phyloP scores from a whole-genome alignment of 176 grass and related monocot genomes.

The Luzula sylvatica region DNA sequence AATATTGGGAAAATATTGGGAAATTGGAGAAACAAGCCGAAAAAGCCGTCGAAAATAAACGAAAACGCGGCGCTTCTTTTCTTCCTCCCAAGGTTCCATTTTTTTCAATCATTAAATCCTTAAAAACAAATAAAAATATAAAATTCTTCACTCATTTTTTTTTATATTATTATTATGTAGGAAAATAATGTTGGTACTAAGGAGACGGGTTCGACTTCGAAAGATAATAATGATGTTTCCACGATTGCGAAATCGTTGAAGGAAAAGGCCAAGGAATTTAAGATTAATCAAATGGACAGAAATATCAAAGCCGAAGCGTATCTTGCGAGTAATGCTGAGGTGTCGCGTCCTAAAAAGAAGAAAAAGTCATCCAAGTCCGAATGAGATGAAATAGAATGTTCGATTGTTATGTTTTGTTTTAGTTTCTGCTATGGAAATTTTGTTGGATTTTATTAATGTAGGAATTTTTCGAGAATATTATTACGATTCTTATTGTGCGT shows the following conservation, averaged over 20 bases:
- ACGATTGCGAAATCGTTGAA: constrained; percentile 73
- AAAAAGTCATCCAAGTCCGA: constrained; percentile 36
- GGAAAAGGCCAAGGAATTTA: constrained; percentile 78
- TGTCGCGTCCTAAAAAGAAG: constrained; percentile 44
- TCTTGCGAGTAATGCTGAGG: constrained; percentile 49
- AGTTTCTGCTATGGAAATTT: too few species aligned
- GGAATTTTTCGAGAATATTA: too few species aligned
- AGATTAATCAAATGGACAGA: constrained; percentile 33
- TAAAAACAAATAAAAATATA: too few species aligned
- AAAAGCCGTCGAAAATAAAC: constrained; percentile 81
- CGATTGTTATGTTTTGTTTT: too few species aligned
- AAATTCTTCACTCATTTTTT: too few species aligned
- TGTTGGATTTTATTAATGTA: too few species aligned
- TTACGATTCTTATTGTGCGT: too few species aligned
- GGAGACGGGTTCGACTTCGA: constrained; percentile 30
- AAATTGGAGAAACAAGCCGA: constrained; percentile 84
- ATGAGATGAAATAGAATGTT: constrained; percentile 13
- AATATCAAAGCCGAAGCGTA: constrained; percentile 66
- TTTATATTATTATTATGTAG: too few species aligned
- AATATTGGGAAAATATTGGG: too few species aligned
- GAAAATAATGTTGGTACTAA: background rate
- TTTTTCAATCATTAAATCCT: too few species aligned
- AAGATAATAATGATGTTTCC: constrained; percentile 33
- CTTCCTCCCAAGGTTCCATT: constrained; percentile 17
- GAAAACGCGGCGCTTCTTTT: constrained; percentile 77